Evolutionary conservation across 805 yeast species (phyloP).

Genomic region (Hanseniaspora osmophila): DNA sequence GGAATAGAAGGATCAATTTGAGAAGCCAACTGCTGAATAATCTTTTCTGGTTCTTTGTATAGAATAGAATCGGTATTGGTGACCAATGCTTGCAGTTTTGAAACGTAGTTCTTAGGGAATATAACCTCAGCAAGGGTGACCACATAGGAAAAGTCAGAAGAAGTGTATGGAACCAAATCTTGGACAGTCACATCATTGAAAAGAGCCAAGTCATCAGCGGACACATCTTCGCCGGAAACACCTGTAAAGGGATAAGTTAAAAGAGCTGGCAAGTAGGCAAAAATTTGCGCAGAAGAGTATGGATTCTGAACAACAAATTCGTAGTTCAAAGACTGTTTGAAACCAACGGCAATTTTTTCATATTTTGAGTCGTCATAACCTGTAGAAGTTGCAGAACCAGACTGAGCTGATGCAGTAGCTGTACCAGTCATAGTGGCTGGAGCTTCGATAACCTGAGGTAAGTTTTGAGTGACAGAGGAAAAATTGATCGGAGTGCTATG

Average conservation of each 20-base stretch:
- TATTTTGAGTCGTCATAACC: constrained; percentile 20
- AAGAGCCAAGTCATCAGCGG: constrained; percentile 10
- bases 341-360: constrained; percentile 25
- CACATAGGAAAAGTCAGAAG: constrained; percentile 42
- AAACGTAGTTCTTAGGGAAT: constrained; percentile 46
- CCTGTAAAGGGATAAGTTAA: constrained; percentile 46
- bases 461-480: constrained; percentile 21
- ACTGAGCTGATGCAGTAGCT: not conserved
- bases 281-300: constrained; percentile 63
- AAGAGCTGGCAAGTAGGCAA: constrained; percentile 61
- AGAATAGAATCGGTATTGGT: constrained; percentile 39
- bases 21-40: constrained; percentile 42
- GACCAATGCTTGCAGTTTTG: constrained; percentile 35
- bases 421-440: constrained; percentile 2
- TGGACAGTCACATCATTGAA: constrained; percentile 38
- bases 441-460: constrained; percentile 28
- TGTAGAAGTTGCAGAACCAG: constrained; percentile 26
- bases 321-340: constrained; percentile 66
- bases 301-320: constrained; percentile 76
- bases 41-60: constrained; percentile 43
- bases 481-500: not conserved
- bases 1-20: constrained; percentile 45
- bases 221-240: constrained; percentile 2
- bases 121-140: constrained; percentile 83
- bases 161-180: constrained; percentile 63